Evolutionary conservation across 2,329 filamentous ascomycete genomes (phyloP).

Genomic region (Coniochaeta sp.): DNA sequence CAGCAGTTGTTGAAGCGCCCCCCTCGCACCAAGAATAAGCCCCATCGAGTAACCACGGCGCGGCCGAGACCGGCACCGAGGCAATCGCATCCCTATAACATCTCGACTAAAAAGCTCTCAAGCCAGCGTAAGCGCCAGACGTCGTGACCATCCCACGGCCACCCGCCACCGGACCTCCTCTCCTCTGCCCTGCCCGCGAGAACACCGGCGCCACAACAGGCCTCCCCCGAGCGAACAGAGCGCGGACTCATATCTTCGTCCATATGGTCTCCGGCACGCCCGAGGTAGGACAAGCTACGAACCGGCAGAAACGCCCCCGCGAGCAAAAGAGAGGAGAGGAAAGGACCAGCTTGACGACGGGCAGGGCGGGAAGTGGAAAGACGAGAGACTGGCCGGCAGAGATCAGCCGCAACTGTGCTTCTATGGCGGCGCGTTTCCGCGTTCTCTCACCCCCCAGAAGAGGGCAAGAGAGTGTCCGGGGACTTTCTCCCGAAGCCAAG

Average conservation of each 20-base stretch:
- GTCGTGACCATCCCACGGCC: constrained; percentile 29
- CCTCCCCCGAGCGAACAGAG: constrained; percentile 22
- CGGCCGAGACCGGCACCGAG: constrained; percentile 19
- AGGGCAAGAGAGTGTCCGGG: constrained; percentile 67
- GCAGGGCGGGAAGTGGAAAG: constrained; percentile 20
- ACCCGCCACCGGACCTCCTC: constrained; percentile 28
- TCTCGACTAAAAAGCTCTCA: constrained; percentile 77
- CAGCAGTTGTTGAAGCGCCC: constrained; percentile 43
- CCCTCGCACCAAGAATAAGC: constrained; percentile 99
- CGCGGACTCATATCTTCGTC: constrained; percentile 90
- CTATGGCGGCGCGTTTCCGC: constrained; percentile 99
- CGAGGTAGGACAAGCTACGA: constrained; percentile 13
- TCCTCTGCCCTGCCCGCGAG: constrained; percentile 6
- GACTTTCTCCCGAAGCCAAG: constrained; percentile 99
- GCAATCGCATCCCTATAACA: constrained; percentile 99
- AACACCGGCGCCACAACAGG: background rate
- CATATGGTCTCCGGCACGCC: constrained; percentile 43
- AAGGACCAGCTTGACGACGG: constrained; percentile 21
- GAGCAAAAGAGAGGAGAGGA: constrained; percentile 11
- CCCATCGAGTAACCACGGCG: constrained; percentile 94
- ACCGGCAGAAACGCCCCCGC: constrained; percentile 6
- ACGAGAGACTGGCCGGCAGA: constrained; percentile 50
- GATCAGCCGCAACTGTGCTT: constrained; percentile 86
- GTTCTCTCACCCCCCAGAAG: background rate
- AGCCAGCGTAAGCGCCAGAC: constrained; percentile 41